Evolutionary conservation across 2,329 filamentous ascomycete genomes (phyloP).

Genomic region (Trichoderma breve): DNA sequence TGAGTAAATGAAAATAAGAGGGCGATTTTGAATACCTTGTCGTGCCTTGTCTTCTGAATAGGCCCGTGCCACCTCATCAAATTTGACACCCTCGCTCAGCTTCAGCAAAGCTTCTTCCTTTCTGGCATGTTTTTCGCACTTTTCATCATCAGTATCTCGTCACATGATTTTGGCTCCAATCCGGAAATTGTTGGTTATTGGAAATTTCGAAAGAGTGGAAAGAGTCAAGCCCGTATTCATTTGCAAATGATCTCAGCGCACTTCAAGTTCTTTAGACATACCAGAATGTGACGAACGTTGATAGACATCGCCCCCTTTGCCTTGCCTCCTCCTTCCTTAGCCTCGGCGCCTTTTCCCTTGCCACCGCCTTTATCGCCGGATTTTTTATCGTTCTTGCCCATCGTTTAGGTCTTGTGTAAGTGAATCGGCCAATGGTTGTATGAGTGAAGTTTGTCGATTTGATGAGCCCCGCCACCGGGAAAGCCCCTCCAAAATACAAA

Average conservation of each 20-base stretch:
- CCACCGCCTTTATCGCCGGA: conserved; percentile 38
- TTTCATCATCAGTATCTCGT: background rate
- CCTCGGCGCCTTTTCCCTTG: conserved; percentile 33
- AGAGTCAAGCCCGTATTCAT: background rate
- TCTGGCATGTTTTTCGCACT: conserved; percentile 74
- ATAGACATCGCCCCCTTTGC: conserved; percentile 62
- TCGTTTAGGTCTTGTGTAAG: conserved; percentile 22
- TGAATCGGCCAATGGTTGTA: background rate
- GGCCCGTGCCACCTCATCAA: conserved; percentile 70
- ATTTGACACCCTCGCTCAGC: conserved; percentile 64
- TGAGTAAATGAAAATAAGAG: background rate
- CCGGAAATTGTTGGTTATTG: background rate
- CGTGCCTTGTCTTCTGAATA: conserved; percentile 77
- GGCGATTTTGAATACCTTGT: conserved; percentile 45
- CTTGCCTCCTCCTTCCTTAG: conserved; percentile 39
- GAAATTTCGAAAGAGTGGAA: background rate
- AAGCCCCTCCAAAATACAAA: conserved; percentile 7
- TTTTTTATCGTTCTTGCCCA: conserved; percentile 44
- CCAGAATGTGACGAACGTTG: conserved; percentile 72
- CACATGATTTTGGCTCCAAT: background rate
- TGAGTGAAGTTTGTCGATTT: background rate
- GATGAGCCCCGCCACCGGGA: conserved; percentile 4
- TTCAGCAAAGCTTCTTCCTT: conserved; percentile 74
- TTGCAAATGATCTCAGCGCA: background rate
- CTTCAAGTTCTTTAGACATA: conserved; percentile 28